phyloP scores from a whole-genome alignment of 768 basidiomycete genomes.

The Auriscalpium vulgare region DNA sequence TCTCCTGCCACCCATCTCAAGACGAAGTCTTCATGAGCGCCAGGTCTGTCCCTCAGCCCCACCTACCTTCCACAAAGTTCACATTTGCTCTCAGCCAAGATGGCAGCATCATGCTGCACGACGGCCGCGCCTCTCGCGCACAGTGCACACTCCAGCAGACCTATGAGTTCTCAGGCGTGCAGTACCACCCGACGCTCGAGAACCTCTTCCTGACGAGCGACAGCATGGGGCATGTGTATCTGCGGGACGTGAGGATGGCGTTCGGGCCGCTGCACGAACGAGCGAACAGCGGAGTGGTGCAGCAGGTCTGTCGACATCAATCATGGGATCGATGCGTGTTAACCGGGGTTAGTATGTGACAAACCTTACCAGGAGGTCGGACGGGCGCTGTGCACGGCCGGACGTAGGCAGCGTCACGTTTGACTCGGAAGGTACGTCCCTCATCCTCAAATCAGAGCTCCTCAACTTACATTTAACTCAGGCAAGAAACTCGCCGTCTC shows the following conservation, averaged over 20 bases:
- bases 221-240: slow-evolving; percentile 45
- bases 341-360: slow-evolving; percentile 33
- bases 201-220: slow-evolving; percentile 66
- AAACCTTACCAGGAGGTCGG: slow-evolving; percentile 33
- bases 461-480: slow-evolving; percentile 19
- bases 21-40: slow-evolving; percentile 66
- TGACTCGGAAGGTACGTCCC: slow-evolving; percentile 51
- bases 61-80: background rate
- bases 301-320: slow-evolving; percentile 28
- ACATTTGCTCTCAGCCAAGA: slow-evolving; percentile 45
- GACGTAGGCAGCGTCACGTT: slow-evolving; percentile 64
- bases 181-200: slow-evolving; percentile 61
- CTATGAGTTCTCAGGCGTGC: slow-evolving; percentile 54
- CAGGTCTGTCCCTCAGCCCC: slow-evolving; percentile 35
- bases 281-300: slow-evolving; percentile 46
- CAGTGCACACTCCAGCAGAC: slow-evolving; percentile 45
- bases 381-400: slow-evolving; percentile 41
- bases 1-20: slow-evolving; percentile 57
- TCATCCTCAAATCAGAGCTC: background rate
- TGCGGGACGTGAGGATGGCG: slow-evolving; percentile 68
- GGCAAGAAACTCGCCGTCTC: slow-evolving; percentile 59
- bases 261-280: slow-evolving; percentile 46
- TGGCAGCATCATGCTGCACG: slow-evolving; percentile 57
- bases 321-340: too few species aligned
- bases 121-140: slow-evolving; percentile 41